Evolutionary conservation across 495 filamentous ascomycete species (phyloP).

Genomic region (Margaritispora aquatica): DNA sequence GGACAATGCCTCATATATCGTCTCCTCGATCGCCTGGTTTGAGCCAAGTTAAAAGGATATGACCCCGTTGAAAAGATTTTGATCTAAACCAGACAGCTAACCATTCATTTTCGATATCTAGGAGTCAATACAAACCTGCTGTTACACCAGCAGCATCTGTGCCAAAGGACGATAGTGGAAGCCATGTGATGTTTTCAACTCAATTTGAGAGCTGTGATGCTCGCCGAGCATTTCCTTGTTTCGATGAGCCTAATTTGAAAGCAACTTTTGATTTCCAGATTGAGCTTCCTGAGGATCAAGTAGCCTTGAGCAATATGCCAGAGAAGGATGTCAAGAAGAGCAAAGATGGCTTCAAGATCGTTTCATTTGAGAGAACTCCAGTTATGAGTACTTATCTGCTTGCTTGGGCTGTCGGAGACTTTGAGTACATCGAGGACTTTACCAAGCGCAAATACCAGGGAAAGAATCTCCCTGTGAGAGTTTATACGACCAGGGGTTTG

Average conservation of each 20-base stretch:
- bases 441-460: conserved; percentile 86
- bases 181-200: conserved; percentile 90
- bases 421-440: conserved; percentile 89
- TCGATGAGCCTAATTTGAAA: conserved; percentile 96
- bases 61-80: no score
- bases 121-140: conserved; percentile 67
- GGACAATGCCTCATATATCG: no score
- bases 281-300: conserved; percentile 79
- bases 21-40: no score
- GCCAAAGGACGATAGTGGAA: conserved; percentile 68
- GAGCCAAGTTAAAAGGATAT: no score
- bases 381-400: conserved; percentile 97
- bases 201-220: conserved; percentile 98
- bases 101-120: no score
- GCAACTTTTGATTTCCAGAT: conserved; percentile 90
- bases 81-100: no score
- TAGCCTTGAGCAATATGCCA: conserved; percentile 86
- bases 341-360: conserved; percentile 61
- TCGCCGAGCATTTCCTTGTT: conserved; percentile 90
- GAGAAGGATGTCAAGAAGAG: conserved; percentile 58
- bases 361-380: conserved; percentile 80
- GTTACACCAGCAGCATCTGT: conserved; percentile 63
- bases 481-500: conserved; percentile 88
- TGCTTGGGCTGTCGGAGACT: conserved; percentile 95
- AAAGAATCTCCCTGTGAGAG: conserved; percentile 82